Percentiles rank a stretch among this genome's conserved stretches.
These are phyloP conservation scores for Boletales sp. DNA, from an alignment of 768 basidiomycete species.

Conservation along the genomic window DNA sequence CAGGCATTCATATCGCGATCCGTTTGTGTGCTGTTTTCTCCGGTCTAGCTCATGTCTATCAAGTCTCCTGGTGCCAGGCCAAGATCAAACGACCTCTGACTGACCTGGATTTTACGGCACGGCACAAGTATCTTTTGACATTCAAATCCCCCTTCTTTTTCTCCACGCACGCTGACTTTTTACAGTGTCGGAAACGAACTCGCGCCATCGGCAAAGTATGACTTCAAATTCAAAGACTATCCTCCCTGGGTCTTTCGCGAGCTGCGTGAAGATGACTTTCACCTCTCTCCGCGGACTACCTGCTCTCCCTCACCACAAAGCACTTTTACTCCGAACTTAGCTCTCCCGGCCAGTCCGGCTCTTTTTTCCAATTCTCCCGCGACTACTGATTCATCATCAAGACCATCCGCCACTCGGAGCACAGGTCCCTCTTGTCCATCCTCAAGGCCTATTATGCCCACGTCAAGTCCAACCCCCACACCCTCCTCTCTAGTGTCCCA, in stretches of 20 bases:
- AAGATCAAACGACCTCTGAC: constrained; percentile 86
- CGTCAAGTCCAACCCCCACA: constrained; percentile 88
- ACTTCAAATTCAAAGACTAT: constrained; percentile 99
- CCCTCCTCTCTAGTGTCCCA: constrained; percentile 32
- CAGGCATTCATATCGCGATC: constrained; percentile 93
- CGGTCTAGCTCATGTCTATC: constrained; percentile 7
- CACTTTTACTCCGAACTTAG: constrained; percentile 98
- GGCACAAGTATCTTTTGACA: constrained; percentile 96
- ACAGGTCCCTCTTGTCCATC: constrained; percentile 86
- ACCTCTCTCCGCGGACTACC: constrained; percentile 94
- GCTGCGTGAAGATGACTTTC: constrained; percentile 90
- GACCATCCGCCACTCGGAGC: constrained; percentile 92
- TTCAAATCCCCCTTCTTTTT: constrained; percentile 46
- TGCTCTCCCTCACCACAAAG: constrained; percentile 92
- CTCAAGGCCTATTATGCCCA: constrained; percentile 83
- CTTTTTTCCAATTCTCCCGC: constrained; percentile 98
- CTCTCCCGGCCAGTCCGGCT: constrained; percentile 97
- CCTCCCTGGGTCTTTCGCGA: constrained; percentile 98
- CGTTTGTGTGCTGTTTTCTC: constrained; percentile 25
- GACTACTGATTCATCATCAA: constrained; percentile 99
- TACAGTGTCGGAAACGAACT: constrained; percentile 95
- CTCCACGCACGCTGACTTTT: constrained; percentile 3
- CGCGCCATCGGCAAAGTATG: constrained; percentile 96
- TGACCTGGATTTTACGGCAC: constrained; percentile 80
- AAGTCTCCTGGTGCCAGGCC: constrained; percentile 96